Percentiles rank a stretch among this genome's conserved stretches.
phyloP scores from a whole-genome alignment of 140 eudicot genomes.

The Stevia rebaudiana region DNA sequence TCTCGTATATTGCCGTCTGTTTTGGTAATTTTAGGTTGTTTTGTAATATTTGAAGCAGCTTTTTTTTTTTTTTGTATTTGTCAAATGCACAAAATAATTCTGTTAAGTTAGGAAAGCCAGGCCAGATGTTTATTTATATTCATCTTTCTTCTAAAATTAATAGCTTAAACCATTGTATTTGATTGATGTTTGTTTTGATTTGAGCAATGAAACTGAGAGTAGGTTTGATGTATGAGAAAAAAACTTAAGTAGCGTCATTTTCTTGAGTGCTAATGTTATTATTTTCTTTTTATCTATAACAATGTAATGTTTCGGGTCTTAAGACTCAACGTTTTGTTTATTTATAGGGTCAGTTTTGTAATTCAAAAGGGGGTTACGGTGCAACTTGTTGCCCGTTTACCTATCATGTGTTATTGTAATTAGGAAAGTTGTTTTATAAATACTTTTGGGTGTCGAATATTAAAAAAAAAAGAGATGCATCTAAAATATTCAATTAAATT shows the following conservation, averaged over 20 bases:
- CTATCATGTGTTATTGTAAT: too few relatives aligned
- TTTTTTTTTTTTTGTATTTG: conserved; percentile 19
- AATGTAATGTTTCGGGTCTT: too few relatives aligned
- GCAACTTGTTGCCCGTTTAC: too few relatives aligned
- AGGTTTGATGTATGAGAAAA: background rate
- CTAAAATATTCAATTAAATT: too few relatives aligned
- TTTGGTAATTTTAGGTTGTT: conserved; percentile 20
- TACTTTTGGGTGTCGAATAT: too few relatives aligned
- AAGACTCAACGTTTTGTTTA: too few relatives aligned
- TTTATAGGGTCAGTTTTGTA: too few relatives aligned
- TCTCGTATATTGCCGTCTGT: conserved; percentile 14
- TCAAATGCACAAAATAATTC: conserved; percentile 32
- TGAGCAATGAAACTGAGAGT: background rate
- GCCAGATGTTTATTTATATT: conserved; percentile 10
- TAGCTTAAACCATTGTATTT: background rate
- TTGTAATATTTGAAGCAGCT: conserved; percentile 28
- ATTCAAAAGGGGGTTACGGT: too few relatives aligned
- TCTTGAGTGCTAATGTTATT: too few relatives aligned
- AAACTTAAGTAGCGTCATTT: background rate
- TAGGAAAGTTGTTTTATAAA: too few relatives aligned
- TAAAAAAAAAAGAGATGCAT: too few relatives aligned
- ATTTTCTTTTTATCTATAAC: too few relatives aligned
- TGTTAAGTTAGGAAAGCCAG: conserved; percentile 12
- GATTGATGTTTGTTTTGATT: background rate
- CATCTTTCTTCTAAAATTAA: background rate